Percentiles rank a stretch among this genome's conserved stretches.
phyloP scores from a whole-genome alignment of 129 eudicot species.

The Solidago caesia region DNA sequence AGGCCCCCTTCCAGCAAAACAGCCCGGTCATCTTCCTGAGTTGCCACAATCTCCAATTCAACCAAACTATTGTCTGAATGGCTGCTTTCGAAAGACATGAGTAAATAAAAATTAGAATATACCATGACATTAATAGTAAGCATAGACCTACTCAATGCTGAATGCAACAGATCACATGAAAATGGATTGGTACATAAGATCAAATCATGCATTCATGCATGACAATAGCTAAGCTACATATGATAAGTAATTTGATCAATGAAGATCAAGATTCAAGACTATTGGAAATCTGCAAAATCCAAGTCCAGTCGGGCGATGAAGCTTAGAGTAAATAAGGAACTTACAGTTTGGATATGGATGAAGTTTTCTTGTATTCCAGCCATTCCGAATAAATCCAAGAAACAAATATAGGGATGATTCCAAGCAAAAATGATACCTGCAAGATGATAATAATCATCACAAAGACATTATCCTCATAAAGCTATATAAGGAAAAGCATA shows the following conservation, averaged over 20 bases:
- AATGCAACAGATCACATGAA: neutral
- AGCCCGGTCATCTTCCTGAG: slow-evolving; percentile 81
- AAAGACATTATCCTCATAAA: neutral
- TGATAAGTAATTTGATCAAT: neutral
- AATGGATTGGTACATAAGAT: neutral
- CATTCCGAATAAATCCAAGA: slow-evolving; percentile 92
- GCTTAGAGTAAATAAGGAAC: slow-evolving; percentile 29
- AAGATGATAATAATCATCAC: slow-evolving; percentile 20
- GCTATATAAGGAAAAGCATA: slow-evolving; percentile 8
- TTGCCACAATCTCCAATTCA: slow-evolving; percentile 57
- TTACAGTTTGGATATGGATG: slow-evolving; percentile 75
- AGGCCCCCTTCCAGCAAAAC: slow-evolving; percentile 91
- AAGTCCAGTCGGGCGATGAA: neutral
- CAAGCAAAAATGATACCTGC: slow-evolving; percentile 95
- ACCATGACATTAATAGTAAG: neutral
- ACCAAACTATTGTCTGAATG: slow-evolving; percentile 83
- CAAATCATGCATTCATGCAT: neutral
- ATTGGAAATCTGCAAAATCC: neutral
- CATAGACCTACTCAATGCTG: slow-evolving; percentile 9
- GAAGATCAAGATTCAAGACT: neutral
- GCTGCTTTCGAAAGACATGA: slow-evolving; percentile 42
- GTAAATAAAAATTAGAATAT: slow-evolving; percentile 21
- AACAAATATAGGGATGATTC: slow-evolving; percentile 72
- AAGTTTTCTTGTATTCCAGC: slow-evolving; percentile 77
- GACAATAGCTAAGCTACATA: neutral